phyloP scores from a whole-genome alignment of 2,329 filamentous ascomycete genomes.

The Monosporascus cannonballus region DNA sequence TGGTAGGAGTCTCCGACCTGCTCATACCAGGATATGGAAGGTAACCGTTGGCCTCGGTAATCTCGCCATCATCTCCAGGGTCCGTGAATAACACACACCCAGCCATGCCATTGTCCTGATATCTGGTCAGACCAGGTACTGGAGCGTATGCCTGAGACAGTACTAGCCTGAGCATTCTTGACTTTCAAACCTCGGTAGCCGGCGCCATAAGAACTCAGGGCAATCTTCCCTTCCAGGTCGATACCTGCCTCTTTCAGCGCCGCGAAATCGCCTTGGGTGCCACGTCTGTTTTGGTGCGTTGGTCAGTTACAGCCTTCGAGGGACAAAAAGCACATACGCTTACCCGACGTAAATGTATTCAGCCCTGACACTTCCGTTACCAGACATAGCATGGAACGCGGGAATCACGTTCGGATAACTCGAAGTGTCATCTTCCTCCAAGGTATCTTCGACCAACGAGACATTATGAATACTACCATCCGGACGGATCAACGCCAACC shows the following conservation, averaged over 20 bases:
- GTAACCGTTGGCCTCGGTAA: constrained; percentile 4
- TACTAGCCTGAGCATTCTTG: constrained; percentile 4
- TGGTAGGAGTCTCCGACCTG: neutral
- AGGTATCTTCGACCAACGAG: constrained; percentile 2
- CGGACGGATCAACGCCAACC: constrained; percentile 1
- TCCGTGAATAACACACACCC: constrained; percentile 4
- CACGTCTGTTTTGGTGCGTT: neutral
- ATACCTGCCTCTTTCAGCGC: constrained; percentile 4
- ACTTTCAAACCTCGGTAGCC: constrained; percentile 5
- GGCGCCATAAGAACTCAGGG: constrained; percentile 1
- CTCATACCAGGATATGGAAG: constrained; percentile 2
- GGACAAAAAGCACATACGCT: neutral
- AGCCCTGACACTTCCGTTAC: constrained; percentile 1
- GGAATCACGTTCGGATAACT: constrained; percentile 6
- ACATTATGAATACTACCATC: constrained; percentile 5
- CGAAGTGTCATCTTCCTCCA: constrained; percentile 3
- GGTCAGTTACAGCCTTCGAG: neutral
- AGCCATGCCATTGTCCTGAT: constrained; percentile 4
- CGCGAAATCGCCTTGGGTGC: constrained; percentile 1
- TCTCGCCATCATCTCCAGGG: constrained; percentile 4
- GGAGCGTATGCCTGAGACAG: too few relatives aligned
- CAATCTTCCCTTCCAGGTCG: constrained; percentile 5
- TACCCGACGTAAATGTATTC: constrained; percentile 6
- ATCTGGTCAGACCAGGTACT: neutral
- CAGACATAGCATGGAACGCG: constrained; percentile 5